Base-by-base conservation (phyloP, 768 basidiomycete genomes). In the Hortiboletus campestris region DNA sequence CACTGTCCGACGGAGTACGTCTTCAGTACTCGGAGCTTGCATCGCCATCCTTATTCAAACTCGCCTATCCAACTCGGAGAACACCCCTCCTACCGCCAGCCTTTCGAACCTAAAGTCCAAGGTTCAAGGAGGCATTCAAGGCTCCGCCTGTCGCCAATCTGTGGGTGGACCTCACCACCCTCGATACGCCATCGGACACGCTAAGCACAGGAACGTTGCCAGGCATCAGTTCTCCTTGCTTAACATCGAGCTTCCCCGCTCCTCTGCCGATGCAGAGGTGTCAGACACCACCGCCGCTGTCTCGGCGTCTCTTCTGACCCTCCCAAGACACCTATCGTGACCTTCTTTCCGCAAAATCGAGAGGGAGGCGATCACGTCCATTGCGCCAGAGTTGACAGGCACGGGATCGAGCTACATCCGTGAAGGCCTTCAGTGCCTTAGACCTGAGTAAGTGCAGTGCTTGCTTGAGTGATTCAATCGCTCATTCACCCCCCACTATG, bases 181-280 rank as follows among this genome's bases (percentile, higher is more conserved):
- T 11, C 74, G 73, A 51, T 72, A 74, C 49, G 67, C 66, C 1
- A 63, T 74, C 28, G 71, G 71, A 35, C 75, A 76, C 14, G 76
- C 80, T n/a, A 80, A 72, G 52, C 72, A 73, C 11, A 72, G 71
- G 53, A 69, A 49, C 22, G 39, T 58, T 3, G 10, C 40, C 12
- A 65, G 43, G 16, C 29, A 38, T 16, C 61, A 67, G 6, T 19
- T 60, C 6, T 56, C 60, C n/a, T 51, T 61, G 28, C 46, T 76
- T 25, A 57, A 69, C 22, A 64, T 77, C 44, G 67, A 62, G 0
- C 49, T 77, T 6, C 64, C 68, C 20, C 60, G 47, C 40, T 14
- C 62, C n/a, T 54, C 60, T 2, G 28, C 19, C 1, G 62, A 66
- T 11, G 39, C 45, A 1, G 40, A 59, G 0, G 22, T 59, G 28